These are phyloP conservation scores for Triglochin maritima DNA, from an alignment of 106 monocot species.

Conservation along the genomic window DNA sequence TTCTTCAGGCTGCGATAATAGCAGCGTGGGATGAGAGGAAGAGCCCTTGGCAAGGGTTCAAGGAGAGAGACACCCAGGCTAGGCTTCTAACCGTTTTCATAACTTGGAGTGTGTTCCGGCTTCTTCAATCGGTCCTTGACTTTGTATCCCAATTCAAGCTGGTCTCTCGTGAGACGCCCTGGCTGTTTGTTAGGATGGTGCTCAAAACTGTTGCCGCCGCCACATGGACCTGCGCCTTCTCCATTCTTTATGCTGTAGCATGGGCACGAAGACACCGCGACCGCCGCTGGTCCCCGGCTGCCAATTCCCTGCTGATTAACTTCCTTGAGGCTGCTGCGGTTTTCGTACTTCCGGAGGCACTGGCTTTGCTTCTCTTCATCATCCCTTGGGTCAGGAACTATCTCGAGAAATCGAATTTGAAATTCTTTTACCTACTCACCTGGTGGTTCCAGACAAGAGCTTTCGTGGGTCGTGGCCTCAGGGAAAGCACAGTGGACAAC, in stretches of 20 bases:
- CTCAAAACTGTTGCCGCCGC: conserved; percentile 8
- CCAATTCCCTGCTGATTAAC: conserved; percentile 1
- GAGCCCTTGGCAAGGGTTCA: conserved; percentile 12
- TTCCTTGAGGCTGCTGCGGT: conserved; percentile 23
- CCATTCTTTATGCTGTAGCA: conserved; percentile 9
- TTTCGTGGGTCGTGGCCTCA: conserved; percentile 17
- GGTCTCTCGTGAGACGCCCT: conserved; percentile 14
- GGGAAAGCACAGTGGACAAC: conserved; percentile 17
- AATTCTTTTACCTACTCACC: conserved; percentile 10
- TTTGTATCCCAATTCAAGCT: conserved; percentile 20
- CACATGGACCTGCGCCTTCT: conserved; percentile 13
- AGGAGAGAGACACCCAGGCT: conserved; percentile 11
- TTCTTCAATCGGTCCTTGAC: conserved; percentile 18
- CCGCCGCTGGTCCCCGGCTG: conserved; percentile 9
- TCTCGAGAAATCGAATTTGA: conserved; percentile 19
- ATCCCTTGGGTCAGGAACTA: conserved; percentile 14
- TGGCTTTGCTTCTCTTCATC: conserved; percentile 9
- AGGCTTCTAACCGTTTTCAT: conserved; percentile 15
- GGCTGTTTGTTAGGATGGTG: conserved; percentile 9
- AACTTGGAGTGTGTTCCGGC: conserved; percentile 17
- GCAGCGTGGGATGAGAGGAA: conserved; percentile 17
- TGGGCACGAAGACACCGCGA: conserved; percentile 21
- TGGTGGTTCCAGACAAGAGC: conserved; percentile 24
- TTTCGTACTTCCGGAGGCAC: conserved; percentile 13
- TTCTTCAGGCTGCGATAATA: conserved; percentile 12